Percentiles rank a stretch among this genome's conserved stretches.
phyloP scores from a whole-genome alignment of 352 stramenopile genomes.

The Aphanomyces invadans region DNA sequence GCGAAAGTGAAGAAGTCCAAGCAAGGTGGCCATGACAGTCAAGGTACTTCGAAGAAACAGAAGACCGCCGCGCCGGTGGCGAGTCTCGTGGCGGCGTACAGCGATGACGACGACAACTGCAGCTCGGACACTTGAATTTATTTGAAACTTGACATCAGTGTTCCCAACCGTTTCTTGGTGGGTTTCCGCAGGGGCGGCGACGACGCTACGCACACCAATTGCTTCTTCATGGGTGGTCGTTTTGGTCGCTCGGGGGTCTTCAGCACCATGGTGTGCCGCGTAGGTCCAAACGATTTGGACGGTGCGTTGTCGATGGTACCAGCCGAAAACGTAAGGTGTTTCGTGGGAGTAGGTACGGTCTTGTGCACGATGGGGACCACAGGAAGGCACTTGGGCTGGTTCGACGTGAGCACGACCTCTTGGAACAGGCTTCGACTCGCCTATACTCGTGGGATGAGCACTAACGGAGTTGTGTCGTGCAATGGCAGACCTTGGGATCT shows the following conservation, averaged over 20 bases:
- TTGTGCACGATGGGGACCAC: constrained; percentile 33
- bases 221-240: constrained; percentile 32
- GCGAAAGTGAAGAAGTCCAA: neutral
- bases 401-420: constrained; percentile 20
- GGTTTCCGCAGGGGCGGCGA: constrained; percentile 49
- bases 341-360: constrained; percentile 19
- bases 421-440: neutral
- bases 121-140: constrained; percentile 1
- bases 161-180: neutral
- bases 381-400: constrained; percentile 27
- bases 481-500: neutral
- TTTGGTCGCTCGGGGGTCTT: constrained; percentile 71
- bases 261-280: constrained; percentile 45
- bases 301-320: constrained; percentile 5
- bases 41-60: neutral
- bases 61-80: neutral
- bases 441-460: no score
- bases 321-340: no score
- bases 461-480: no score
- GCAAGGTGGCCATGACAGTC: neutral
- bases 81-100: constrained; percentile 4
- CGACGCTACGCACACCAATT: constrained; percentile 55
- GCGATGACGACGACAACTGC: neutral
- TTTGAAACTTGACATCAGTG: constrained; percentile 8
- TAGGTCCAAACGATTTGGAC: no score